Evolutionary conservation across 2,329 filamentous ascomycete genomes (phyloP).

Genomic region (Aspergillaceae sp.): DNA sequence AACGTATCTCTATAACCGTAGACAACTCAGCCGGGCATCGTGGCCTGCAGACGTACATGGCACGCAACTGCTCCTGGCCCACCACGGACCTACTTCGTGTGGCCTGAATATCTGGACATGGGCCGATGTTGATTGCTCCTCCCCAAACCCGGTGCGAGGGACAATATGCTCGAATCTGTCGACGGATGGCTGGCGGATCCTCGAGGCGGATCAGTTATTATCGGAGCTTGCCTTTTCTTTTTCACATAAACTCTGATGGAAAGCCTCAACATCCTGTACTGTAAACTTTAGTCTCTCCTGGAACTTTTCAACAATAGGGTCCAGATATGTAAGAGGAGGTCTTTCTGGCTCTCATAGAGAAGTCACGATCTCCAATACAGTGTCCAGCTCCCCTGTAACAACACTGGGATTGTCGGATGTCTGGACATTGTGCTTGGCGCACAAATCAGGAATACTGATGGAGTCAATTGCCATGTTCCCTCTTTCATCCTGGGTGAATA

Average conservation of each 20-base stretch:
- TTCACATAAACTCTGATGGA: neutral
- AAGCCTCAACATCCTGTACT: neutral
- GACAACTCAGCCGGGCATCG: too few relatives aligned
- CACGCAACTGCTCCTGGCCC: too few relatives aligned
- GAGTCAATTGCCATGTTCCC: neutral
- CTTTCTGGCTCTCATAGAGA: neutral
- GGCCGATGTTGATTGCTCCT: too few relatives aligned
- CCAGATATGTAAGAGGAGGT: neutral
- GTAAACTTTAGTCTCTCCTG: neutral
- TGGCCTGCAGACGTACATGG: too few relatives aligned
- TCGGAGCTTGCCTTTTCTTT: neutral
- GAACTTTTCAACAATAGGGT: neutral
- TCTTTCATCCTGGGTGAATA: neutral
- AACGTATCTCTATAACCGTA: too few relatives aligned
- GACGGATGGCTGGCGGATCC: too few relatives aligned
- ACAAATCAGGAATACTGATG: neutral
- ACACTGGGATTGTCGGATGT: neutral
- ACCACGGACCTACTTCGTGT: too few relatives aligned
- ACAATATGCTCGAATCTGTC: too few relatives aligned
- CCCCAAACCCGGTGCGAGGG: too few relatives aligned
- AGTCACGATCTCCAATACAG: neutral
- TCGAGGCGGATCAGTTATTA: too few relatives aligned
- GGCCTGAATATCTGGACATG: too few relatives aligned
- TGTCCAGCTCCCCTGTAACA: neutral
- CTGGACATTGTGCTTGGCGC: neutral